Evolutionary conservation across 129 eudicot genomes (phyloP).

Genomic region (Flaveria trinervia): DNA sequence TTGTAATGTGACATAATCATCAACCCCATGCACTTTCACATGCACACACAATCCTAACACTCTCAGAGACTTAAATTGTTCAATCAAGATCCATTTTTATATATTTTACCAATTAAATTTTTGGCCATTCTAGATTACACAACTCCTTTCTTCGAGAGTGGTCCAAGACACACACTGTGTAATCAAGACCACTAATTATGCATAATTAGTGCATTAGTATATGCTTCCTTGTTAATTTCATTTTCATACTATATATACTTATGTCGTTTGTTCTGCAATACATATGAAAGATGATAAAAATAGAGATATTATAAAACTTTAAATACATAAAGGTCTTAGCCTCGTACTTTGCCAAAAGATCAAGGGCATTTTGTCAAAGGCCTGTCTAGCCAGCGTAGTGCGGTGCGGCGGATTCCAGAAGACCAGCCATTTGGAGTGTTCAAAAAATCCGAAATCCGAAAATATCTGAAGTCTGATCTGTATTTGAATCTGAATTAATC

Average conservation of each 20-base stretch:
- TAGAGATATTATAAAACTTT: no score
- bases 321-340: no score
- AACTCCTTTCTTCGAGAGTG: conserved; percentile 35
- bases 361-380: no score
- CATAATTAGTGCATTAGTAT: conserved; percentile 18
- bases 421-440: no score
- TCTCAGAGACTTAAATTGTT: conserved; percentile 30
- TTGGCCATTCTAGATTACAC: conserved; percentile 28
- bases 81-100: conserved; percentile 26
- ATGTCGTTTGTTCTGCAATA: no score
- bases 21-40: conserved; percentile 44
- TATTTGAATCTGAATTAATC: no score
- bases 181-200: conserved; percentile 37
- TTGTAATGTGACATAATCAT: conserved; percentile 39
- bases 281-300: no score
- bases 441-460: no score
- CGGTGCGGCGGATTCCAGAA: no score
- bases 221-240: neutral
- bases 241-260: neutral
- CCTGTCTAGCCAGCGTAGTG: no score
- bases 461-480: no score
- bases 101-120: conserved; percentile 19
- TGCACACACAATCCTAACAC: conserved; percentile 29
- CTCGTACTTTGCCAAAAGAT: no score
- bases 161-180: conserved; percentile 39